phyloP scores from a whole-genome alignment of 1,284 basidiomycete genomes.

The Ceratobasidium sp. region DNA sequence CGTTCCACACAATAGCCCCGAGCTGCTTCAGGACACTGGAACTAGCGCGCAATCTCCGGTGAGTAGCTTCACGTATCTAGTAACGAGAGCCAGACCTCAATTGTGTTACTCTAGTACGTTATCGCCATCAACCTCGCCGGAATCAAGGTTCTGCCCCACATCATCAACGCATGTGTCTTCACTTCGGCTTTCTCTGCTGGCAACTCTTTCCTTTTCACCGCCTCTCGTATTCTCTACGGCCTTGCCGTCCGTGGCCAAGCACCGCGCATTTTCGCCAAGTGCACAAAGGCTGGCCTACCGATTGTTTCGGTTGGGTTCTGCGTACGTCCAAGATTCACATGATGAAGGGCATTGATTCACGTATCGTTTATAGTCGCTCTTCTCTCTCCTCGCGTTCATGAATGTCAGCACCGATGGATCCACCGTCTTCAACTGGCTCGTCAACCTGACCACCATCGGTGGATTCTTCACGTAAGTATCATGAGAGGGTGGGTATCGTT shows the following conservation, averaged over 20 bases:
- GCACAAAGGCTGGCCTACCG: conserved; percentile 80
- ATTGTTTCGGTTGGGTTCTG: conserved; percentile 65
- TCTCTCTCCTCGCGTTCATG: conserved; percentile 65
- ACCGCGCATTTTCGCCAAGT: conserved; percentile 67
- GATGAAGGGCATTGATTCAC: too few species aligned
- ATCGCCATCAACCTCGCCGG: conserved; percentile 83
- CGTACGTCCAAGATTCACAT: conserved; percentile 54
- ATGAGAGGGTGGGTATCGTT: conserved; percentile 45
- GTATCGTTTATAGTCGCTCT: conserved; percentile 52
- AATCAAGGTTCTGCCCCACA: conserved; percentile 64
- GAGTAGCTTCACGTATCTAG: background rate
- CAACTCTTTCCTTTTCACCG: conserved; percentile 82
- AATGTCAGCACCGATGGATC: conserved; percentile 52
- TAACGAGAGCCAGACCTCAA: background rate
- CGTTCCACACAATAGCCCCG: conserved; percentile 74
- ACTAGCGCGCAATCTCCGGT: conserved; percentile 72
- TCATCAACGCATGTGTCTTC: conserved; percentile 60
- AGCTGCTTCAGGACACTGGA: conserved; percentile 58
- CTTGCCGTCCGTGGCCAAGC: conserved; percentile 81
- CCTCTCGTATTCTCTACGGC: conserved; percentile 85
- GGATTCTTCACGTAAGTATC: conserved; percentile 66
- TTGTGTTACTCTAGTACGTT: conserved; percentile 63
- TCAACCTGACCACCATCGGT: conserved; percentile 66
- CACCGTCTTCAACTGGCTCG: conserved; percentile 63
- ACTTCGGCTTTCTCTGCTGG: conserved; percentile 82